phyloP scores from a whole-genome alignment of 2,329 filamentous ascomycete genomes.

The Pyrenochaeta sp. region DNA sequence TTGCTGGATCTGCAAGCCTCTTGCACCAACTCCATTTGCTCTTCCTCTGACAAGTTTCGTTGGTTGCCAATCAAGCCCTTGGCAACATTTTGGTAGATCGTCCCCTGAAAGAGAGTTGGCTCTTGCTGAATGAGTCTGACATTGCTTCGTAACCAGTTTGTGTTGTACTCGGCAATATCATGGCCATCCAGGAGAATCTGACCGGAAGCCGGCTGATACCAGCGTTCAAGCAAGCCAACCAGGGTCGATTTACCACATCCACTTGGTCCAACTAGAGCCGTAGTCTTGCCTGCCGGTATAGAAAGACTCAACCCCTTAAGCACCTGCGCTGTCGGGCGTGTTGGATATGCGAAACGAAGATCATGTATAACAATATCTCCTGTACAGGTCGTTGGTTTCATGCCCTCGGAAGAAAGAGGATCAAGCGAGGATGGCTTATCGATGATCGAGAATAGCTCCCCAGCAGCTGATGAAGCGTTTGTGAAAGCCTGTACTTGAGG shows the following conservation, averaged over 20 bases:
- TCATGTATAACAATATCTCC: too few species aligned
- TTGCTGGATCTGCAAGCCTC: not conserved
- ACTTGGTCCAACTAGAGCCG: slow-evolving; percentile 66
- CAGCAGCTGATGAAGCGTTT: too few species aligned
- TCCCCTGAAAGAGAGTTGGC: slow-evolving; percentile 28
- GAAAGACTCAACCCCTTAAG: slow-evolving; percentile 59
- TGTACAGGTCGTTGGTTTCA: too few species aligned
- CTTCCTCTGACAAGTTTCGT: slow-evolving; percentile 53
- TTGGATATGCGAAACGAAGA: not conserved
- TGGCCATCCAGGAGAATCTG: slow-evolving; percentile 63
- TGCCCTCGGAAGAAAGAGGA: too few species aligned
- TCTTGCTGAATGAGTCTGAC: slow-evolving; percentile 52
- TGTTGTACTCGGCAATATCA: slow-evolving; percentile 63
- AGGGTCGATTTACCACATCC: slow-evolving; percentile 65
- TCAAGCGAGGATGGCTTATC: too few species aligned
- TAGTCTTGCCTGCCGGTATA: slow-evolving; percentile 58
- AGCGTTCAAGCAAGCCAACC: slow-evolving; percentile 62
- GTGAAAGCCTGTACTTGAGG: too few species aligned
- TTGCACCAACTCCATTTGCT: not conserved
- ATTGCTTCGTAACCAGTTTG: slow-evolving; percentile 62
- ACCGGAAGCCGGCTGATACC: slow-evolving; percentile 62
- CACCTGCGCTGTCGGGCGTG: not conserved
- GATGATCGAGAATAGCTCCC: too few species aligned
- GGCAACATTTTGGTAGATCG: slow-evolving; percentile 35
- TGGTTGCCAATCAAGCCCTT: slow-evolving; percentile 63